Evolutionary conservation across 768 basidiomycete species (phyloP), one percentile per base, ranked within the genome.

Genomic region (Exsudoporus frostii): DNA sequence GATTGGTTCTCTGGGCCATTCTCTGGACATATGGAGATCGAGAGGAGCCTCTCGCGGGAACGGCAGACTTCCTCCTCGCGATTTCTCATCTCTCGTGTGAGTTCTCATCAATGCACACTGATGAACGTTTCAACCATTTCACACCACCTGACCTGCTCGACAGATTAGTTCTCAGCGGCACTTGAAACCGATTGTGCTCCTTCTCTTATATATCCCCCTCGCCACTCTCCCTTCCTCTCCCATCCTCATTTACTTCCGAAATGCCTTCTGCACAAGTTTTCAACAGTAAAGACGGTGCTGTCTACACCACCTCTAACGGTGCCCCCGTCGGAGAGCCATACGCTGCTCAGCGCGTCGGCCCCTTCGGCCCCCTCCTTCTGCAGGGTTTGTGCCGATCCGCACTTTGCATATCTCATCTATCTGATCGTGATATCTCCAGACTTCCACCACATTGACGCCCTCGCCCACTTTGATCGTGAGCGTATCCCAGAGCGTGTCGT

Each of bases 401-500:
- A 50, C 22, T 17, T 19, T 27, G 17, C 20, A 34, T 40, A 19
- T 22, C 15, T 54, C 20, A 51, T 48, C 47, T 45, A 40, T 27
- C 54, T 70, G 38, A 66, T 58, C 51, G 43, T 39, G 50, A 19
- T 27, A 34, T 27, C n/a, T 13, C 50, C 54, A 89, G 90, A 93
- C 69, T 92, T 92, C 76, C 86, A 91, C 71, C 84, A 90, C 72
- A 86, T 95, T 65, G 92, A 93, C 73, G 76, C 88, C 45, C 83
- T 98, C 56, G 86, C 91, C 15, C 94, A 96, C 76, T 94, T 95
- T 63, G 90, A 92, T 70, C 86, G 91, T 54, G 94, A 97, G 73
- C 88, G 96, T 68, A 96, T 98, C 65, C 96, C 95, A 15, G 92
- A 96, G 79, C 91, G 92, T 71, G 87, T 91, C 59, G 92, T 86